Conservation (phyloP, 331 rosid genomes). For the Telfairia occidentalis region DNA sequence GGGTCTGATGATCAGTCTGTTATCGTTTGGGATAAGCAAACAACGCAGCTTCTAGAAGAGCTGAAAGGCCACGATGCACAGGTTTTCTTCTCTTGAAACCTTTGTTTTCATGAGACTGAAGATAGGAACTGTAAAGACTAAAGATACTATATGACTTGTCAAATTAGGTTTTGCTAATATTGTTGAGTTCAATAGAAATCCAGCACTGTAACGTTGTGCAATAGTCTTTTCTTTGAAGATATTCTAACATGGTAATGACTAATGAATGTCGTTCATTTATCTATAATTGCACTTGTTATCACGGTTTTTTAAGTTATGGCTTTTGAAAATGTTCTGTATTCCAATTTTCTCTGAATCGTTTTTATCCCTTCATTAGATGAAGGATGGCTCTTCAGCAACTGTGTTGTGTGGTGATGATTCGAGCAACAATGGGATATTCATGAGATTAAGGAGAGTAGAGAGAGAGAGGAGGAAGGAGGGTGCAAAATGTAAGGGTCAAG, state of each 20-base stretch:
- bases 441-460: not conserved
- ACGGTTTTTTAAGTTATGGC: not conserved
- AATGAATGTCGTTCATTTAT: not conserved
- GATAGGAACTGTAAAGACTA: not conserved
- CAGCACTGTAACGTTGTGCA: not conserved
- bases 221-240: not conserved
- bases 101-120: slow-evolving; percentile 2
- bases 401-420: not conserved
- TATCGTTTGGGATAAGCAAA: slow-evolving; percentile 94
- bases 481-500: not conserved
- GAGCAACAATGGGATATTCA: not conserved
- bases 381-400: not conserved
- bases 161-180: not conserved
- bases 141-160: not conserved
- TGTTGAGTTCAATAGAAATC: not conserved
- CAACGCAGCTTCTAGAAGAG: slow-evolving; percentile 95
- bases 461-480: not conserved
- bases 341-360: not conserved
- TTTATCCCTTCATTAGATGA: not conserved
- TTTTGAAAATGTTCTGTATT: not conserved
- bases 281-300: not conserved
- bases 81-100: slow-evolving; percentile 29
- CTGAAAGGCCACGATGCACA: slow-evolving; percentile 93
- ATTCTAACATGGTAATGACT: not conserved
- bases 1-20: slow-evolving; percentile 94